Conservation (phyloP, 352 stramenopile species). For the Pythium oligandrum region DNA sequence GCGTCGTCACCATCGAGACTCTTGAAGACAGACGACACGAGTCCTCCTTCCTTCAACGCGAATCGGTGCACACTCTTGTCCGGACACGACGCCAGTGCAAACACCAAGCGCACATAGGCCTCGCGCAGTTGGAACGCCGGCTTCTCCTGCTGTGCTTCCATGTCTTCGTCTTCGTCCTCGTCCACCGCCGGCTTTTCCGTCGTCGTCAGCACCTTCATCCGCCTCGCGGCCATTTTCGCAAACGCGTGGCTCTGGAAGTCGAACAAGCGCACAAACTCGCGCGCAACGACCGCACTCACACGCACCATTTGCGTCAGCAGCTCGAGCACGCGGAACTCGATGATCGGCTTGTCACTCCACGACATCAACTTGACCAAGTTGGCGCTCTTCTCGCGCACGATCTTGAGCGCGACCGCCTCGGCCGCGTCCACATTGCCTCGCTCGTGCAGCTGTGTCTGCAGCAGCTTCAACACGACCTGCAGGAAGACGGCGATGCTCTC, state of each 20-base stretch:
- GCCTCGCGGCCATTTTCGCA: constrained; percentile 44
- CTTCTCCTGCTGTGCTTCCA: constrained; percentile 1
- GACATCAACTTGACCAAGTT: constrained; percentile 67
- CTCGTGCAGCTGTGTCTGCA: constrained; percentile 26
- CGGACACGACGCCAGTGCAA: constrained; percentile 47
- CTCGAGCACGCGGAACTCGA: constrained; percentile 68
- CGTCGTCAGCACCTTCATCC: constrained; percentile 49
- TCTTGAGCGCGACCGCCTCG: constrained; percentile 54
- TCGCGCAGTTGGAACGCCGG: constrained; percentile 56
- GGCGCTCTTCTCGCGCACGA: constrained; percentile 65
- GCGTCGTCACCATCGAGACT: constrained; percentile 66
- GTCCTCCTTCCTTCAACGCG: constrained; percentile 63
- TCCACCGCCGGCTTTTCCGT: constrained; percentile 2
- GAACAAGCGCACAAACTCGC: constrained; percentile 76
- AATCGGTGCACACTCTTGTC: constrained; percentile 82
- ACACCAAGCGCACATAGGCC: constrained; percentile 60
- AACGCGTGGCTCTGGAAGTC: constrained; percentile 71
- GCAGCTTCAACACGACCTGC: constrained; percentile 41
- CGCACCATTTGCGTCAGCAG: constrained; percentile 42
- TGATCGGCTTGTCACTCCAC: constrained; percentile 82
- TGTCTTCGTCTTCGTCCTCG: constrained; percentile 3
- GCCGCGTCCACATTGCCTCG: constrained; percentile 21
- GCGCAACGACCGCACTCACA: constrained; percentile 34
- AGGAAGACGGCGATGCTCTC: constrained; percentile 70
- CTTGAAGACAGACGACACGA: constrained; percentile 68